A percentile compares a stretch with the other conserved stretches of the same genome.
These are phyloP conservation scores for Coelastrella sp. DNA, from an alignment of 139 green algal genomes.

Conservation along the genomic window DNA sequence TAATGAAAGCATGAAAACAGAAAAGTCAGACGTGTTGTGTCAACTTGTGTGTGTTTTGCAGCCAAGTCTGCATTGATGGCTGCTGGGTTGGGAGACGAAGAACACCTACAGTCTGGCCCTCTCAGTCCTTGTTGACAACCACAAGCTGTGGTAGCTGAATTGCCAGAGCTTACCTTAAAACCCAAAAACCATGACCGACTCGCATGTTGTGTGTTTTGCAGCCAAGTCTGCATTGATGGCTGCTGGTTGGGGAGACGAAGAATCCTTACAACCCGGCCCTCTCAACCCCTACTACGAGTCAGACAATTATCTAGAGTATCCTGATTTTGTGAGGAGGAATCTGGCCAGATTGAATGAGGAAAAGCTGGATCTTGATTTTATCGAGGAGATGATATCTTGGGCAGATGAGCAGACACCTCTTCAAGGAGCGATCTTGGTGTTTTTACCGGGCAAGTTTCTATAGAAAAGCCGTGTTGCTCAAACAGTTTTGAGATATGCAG, in stretches of 20 bases:
- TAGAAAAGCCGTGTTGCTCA: not conserved
- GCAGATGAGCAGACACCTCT: conserved; percentile 69
- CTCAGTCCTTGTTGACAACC: no score
- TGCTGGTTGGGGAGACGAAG: conserved; percentile 85
- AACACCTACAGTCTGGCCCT: no score
- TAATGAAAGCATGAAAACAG: no score
- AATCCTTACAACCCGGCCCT: conserved; percentile 35
- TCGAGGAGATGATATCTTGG: conserved; percentile 84
- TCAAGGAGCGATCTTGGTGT: conserved; percentile 84
- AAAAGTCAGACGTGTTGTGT: no score
- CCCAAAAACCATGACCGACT: no score
- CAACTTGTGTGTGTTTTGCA: no score
- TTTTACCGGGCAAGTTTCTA: conserved; percentile 73
- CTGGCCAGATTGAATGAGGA: conserved; percentile 86
- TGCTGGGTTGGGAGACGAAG: no score
- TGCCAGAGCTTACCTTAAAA: no score
- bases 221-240: conserved; percentile 50
- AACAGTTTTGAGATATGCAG: no score
- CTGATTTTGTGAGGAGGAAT: conserved; percentile 58
- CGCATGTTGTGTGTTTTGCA: not conserved
- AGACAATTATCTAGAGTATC: conserved; percentile 63
- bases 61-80: no score
- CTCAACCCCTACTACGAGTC: conserved; percentile 84
- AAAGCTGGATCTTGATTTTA: conserved; percentile 85
- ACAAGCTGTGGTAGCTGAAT: no score